phyloP scores from a whole-genome alignment of 495 filamentous ascomycete genomes.

The Penicillium canariense region DNA sequence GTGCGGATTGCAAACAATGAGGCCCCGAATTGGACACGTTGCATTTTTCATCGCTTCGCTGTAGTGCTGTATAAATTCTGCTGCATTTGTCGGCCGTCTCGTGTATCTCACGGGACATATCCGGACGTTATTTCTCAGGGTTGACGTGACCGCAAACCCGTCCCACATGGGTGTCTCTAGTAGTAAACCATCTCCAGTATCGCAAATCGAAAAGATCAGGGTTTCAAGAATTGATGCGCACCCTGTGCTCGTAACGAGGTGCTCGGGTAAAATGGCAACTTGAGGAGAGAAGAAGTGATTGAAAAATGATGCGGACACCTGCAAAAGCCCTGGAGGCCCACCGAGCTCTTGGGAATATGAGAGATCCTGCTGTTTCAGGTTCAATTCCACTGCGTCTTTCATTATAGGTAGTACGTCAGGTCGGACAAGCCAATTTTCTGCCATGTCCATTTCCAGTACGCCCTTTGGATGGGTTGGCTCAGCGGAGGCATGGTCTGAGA shows the following conservation, averaged over 20 bases:
- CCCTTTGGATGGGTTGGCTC: background rate
- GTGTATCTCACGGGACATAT: background rate
- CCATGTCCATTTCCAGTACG: background rate
- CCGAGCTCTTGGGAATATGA: background rate
- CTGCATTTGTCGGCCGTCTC: background rate
- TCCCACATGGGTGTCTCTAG: constrained; percentile 2
- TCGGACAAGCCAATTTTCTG: background rate
- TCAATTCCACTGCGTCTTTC: background rate
- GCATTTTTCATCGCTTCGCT: background rate
- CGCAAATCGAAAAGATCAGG: background rate
- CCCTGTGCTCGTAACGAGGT: background rate
- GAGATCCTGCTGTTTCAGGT: background rate
- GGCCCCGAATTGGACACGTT: background rate
- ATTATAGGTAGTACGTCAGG: background rate
- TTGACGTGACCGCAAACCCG: constrained; percentile 3
- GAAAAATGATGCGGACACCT: background rate
- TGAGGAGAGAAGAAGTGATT: background rate
- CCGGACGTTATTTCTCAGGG: constrained; percentile 4
- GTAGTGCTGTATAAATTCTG: background rate
- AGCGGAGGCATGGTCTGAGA: background rate
- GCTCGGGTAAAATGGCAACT: background rate
- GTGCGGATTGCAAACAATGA: constrained; percentile 9
- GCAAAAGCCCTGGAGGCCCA: background rate
- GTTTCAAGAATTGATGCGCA: background rate
- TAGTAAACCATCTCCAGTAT: constrained; percentile 2